These are phyloP conservation scores for Ogataea henricii DNA, from an alignment of 805 yeast genomes.

Conservation along the genomic window DNA sequence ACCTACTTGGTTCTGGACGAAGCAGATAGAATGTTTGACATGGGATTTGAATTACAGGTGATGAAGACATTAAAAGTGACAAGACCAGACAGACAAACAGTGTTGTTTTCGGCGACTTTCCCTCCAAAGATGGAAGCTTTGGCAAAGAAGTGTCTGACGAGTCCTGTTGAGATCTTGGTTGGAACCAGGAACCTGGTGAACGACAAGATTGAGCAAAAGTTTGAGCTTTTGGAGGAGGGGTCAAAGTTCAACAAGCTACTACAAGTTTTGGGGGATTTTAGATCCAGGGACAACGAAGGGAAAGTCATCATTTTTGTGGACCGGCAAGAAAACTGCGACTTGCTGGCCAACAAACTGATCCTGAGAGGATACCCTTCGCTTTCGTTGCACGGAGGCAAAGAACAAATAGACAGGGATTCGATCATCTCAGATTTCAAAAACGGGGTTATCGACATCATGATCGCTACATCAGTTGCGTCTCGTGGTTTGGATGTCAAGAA, in stretches of 20 bases:
- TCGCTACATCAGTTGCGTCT: constrained; percentile 94
- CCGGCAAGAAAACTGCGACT: constrained; percentile 84
- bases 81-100: constrained; percentile 86
- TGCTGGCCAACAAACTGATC: constrained; percentile 54
- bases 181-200: constrained; percentile 84
- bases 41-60: constrained; percentile 97
- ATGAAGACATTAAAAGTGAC: constrained; percentile 73
- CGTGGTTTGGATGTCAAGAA: constrained; percentile 93
- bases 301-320: constrained; percentile 84
- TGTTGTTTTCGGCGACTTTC: constrained; percentile 91
- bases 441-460: constrained; percentile 62
- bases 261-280: constrained; percentile 52
- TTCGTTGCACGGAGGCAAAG: constrained; percentile 90
- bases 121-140: constrained; percentile 76
- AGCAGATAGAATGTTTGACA: constrained; percentile 94
- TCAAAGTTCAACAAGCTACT: constrained; percentile 60
- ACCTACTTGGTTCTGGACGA: constrained; percentile 91
- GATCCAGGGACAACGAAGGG: constrained; percentile 36
- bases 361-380: constrained; percentile 58
- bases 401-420: constrained; percentile 75
- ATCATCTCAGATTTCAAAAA: constrained; percentile 70
- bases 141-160: constrained; percentile 62
- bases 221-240: constrained; percentile 57
- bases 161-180: constrained; percentile 75
- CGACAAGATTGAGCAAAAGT: constrained; percentile 72